These are phyloP conservation scores for Jatropha podagrica DNA, from an alignment of 441 rosid genomes.

Conservation along the genomic window DNA sequence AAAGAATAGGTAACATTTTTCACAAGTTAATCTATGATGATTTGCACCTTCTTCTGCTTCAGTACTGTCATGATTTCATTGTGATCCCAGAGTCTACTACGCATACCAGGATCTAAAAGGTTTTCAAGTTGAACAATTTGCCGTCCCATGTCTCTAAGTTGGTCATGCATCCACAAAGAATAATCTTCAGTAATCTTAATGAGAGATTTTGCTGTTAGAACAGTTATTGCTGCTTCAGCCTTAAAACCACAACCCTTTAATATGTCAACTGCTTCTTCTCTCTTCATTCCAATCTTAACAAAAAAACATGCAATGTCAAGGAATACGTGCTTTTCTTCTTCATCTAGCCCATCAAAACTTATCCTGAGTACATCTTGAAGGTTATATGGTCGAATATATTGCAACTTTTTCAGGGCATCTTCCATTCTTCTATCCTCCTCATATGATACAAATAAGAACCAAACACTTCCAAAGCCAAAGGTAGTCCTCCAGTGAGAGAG, in stretches of 20 bases:
- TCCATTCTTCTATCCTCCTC: conserved; percentile 17
- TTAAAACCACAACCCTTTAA: conserved; percentile 20
- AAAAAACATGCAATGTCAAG: conserved; percentile 37
- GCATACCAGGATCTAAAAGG: conserved; percentile 31
- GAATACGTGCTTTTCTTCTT: conserved; percentile 13
- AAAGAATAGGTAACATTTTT: no score
- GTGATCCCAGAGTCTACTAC: conserved; percentile 45
- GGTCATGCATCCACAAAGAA: conserved; percentile 30
- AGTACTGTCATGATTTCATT: conserved; percentile 18
- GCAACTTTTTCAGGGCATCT: conserved; percentile 14
- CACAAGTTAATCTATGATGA: background rate
- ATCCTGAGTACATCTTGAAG: conserved; percentile 21
- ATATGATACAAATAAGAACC: conserved; percentile 22
- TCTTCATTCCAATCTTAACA: conserved; percentile 9
- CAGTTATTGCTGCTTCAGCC: conserved; percentile 16
- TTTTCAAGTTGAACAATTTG: conserved; percentile 37
- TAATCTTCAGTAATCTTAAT: conserved; percentile 5
- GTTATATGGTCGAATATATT: background rate
- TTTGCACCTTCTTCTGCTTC: conserved; percentile 24
- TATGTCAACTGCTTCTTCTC: conserved; percentile 21
- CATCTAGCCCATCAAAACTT: conserved; percentile 25
- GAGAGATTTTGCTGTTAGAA: conserved; percentile 25
- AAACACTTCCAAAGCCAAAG: conserved; percentile 30
- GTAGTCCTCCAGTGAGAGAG: conserved; percentile 16
- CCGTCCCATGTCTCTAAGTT: conserved; percentile 55